Base-by-base conservation (phyloP, 1,284 basidiomycete species). In the Pascua sp. region DNA sequence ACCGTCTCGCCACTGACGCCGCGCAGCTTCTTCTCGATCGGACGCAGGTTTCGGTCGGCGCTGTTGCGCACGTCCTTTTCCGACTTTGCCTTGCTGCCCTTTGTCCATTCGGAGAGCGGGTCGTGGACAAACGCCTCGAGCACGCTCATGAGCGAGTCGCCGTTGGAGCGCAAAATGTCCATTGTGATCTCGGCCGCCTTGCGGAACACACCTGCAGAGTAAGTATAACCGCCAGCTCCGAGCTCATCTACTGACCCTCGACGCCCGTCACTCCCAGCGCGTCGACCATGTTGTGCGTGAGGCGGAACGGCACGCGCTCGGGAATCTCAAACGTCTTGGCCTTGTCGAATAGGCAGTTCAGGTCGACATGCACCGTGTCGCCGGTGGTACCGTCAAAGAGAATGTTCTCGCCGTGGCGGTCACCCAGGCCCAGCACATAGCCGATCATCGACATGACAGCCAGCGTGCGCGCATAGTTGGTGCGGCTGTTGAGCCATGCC, bases 381-480 rank as follows among this genome's bases (percentile, higher is more conserved):
- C 96, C 96, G 0, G 86, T 89, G 57, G 86, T 86, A 2, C 82
- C 83, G 70, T 99, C 96, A 45, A 98, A 85, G 11, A 99, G 81
- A 49, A 98, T 97, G 71, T 99, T 99, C 77, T 98, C 96, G 66
- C 90, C 87, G 73, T 99, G 96, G 47, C 96, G 84, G 76, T 99
- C 96, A 12, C 96, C 96, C n/a, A 99, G 81, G 11, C 93, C 96
- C 10, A 99, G 81, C 40, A 99, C 95, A 67, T 91, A 96, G 17
- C 96, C 96, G 32, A 98, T 91, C 89, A 99, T 98, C 4, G 91
- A 96, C 89, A 98, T 98, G 49, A 98, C 96, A 0, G 96, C 96
- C 0, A 89, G 84, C 0, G 96, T 98, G 45, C 95, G 83, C 13
- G 85, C 87, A 71, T 95, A 99, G 3, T 86, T 83, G 59, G 91